Conservation (phyloP, 169 alveolate species). For the Theileria equi region DNA sequence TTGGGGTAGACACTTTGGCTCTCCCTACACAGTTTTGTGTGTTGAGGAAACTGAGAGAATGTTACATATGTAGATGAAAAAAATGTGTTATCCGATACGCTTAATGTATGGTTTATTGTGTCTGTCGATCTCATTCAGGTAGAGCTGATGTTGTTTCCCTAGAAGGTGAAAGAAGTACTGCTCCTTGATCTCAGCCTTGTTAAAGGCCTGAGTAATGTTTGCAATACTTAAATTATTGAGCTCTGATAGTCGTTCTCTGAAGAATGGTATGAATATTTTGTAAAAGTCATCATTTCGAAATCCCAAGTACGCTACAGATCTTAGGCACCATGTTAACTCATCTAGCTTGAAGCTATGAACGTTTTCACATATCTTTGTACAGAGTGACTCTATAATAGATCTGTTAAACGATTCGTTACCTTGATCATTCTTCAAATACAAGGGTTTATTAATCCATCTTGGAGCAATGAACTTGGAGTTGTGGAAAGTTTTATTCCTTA, state of each 20-base stretch:
- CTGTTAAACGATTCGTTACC: slow-evolving; percentile 18
- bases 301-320: slow-evolving; percentile 62
- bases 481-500: slow-evolving; percentile 19
- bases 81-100: slow-evolving; percentile 52
- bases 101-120: slow-evolving; percentile 45
- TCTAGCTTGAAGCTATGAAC: slow-evolving; percentile 43
- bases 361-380: slow-evolving; percentile 47
- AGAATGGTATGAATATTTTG: slow-evolving; percentile 46
- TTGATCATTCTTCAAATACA: background rate
- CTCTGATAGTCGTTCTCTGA: slow-evolving; percentile 17
- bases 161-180: slow-evolving; percentile 47
- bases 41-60: no score
- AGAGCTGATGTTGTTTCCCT: slow-evolving; percentile 55
- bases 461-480: slow-evolving; percentile 32
- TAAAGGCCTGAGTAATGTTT: slow-evolving; percentile 60
- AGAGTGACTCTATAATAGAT: slow-evolving; percentile 42
- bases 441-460: slow-evolving; percentile 40
- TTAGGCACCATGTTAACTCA: slow-evolving; percentile 47
- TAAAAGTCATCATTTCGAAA: slow-evolving; percentile 45
- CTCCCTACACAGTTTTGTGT: no score
- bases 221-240: slow-evolving; percentile 27
- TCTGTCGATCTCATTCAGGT: slow-evolving; percentile 26
- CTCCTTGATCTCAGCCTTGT: slow-evolving; percentile 41
- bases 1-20: no score
- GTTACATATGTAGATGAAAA: no score